A percentile compares a stretch with the other conserved stretches of the same genome.
These are phyloP conservation scores for Suillus subaureus DNA, from an alignment of 768 basidiomycete genomes.

Conservation along the genomic window DNA sequence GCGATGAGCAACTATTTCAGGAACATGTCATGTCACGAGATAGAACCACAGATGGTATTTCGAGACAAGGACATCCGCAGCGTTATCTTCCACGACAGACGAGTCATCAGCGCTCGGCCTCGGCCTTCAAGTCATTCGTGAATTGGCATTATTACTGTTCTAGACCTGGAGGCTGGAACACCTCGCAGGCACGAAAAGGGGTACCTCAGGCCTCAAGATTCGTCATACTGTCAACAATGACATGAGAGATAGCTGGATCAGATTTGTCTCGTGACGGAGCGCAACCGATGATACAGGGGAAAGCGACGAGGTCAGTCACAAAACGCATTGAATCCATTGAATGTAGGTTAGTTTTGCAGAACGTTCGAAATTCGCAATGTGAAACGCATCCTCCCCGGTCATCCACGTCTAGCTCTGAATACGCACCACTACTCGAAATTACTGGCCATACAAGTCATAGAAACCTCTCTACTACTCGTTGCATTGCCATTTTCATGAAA, in stretches of 20 bases:
- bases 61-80: neutral
- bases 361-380: neutral
- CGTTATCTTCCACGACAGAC: neutral
- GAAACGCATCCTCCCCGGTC: too few relatives aligned
- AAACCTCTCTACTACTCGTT: conserved; percentile 28
- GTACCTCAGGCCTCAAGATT: neutral
- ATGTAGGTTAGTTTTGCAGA: neutral
- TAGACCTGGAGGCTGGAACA: neutral
- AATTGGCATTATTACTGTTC: neutral
- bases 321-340: neutral
- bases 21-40: neutral
- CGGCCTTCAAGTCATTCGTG: neutral
- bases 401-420: conserved; percentile 41
- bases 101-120: neutral
- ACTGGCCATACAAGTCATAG: conserved; percentile 25
- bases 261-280: neutral
- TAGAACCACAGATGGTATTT: neutral
- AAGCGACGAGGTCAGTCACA: neutral
- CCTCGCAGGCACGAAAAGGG: neutral
- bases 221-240: neutral
- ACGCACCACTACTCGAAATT: conserved; percentile 50
- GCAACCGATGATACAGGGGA: neutral
- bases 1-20: neutral
- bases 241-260: neutral
- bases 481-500: conserved; percentile 40